A percentile compares a stretch with the other conserved stretches of the same genome.
These are phyloP conservation scores for Tolypocladium inflatum DNA, from an alignment of 2,329 filamentous ascomycete species.

Conservation along the genomic window DNA sequence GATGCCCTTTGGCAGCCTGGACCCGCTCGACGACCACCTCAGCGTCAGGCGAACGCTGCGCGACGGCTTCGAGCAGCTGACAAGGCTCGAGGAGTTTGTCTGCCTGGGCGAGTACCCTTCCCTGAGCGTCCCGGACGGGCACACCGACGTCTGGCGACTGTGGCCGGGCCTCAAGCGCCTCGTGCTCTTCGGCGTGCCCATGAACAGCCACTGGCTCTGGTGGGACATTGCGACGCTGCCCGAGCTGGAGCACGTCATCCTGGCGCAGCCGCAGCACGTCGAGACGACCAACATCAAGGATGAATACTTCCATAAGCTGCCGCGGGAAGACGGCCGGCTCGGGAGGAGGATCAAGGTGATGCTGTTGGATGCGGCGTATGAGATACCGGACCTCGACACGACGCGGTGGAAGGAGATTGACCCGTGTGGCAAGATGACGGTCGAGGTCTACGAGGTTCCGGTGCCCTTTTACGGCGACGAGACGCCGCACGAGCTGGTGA, in stretches of 20 bases:
- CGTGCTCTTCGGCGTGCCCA: conserved; percentile 30
- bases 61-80: conserved; percentile 33
- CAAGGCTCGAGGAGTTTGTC: conserved; percentile 36
- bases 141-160: conserved; percentile 29
- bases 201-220: conserved; percentile 28
- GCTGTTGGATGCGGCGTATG: conserved; percentile 18
- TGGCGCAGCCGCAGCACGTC: conserved; percentile 27
- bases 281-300: conserved; percentile 26
- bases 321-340: conserved; percentile 15
- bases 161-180: conserved; percentile 33
- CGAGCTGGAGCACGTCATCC: conserved; percentile 29
- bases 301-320: conserved; percentile 27
- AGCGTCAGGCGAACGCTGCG: conserved; percentile 28
- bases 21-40: conserved; percentile 31
- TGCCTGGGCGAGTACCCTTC: conserved; percentile 36
- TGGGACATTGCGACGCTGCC: conserved; percentile 25
- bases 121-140: conserved; percentile 21
- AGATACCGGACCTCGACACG: conserved; percentile 14
- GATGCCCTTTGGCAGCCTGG: conserved; percentile 35
- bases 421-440: conserved; percentile 24
- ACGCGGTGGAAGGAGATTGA: conserved; percentile 24
- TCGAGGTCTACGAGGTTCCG: conserved; percentile 29
- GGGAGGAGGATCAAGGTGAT: conserved; percentile 18
- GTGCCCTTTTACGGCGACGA: conserved; percentile 29
- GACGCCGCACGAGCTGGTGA: conserved; percentile 24